Conservation (phyloP, 148 eudicot species). For the Vaccinium darrowii region DNA sequence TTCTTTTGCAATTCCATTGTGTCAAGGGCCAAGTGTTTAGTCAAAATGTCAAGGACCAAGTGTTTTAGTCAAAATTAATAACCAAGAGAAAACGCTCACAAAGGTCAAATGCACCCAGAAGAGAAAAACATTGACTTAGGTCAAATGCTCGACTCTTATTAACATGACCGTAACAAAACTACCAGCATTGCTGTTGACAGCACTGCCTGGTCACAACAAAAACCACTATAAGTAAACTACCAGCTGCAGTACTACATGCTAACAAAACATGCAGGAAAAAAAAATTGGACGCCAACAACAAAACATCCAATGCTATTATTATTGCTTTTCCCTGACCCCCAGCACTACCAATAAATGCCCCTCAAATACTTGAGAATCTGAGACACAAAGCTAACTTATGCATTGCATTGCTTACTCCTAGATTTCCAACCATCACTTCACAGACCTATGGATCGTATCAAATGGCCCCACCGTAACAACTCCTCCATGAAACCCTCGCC, state of each 20-base stretch:
- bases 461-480: background rate
- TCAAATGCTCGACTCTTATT: background rate
- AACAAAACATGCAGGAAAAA: no score
- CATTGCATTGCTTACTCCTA: background rate
- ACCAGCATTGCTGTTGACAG: background rate
- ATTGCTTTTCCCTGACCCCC: background rate
- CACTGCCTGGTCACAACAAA: background rate
- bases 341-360: background rate
- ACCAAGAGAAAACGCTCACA: background rate
- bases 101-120: background rate
- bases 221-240: background rate
- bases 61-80: background rate
- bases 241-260: conserved; percentile 1
- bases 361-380: background rate
- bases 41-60: background rate
- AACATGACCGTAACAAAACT: background rate
- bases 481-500: background rate
- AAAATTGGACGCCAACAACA: no score
- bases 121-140: background rate
- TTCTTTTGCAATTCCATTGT: background rate
- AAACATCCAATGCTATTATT: background rate
- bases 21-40: background rate
- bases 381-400: background rate
- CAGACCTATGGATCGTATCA: background rate
- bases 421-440: conserved; percentile 6